phyloP scores from a whole-genome alignment of 2,329 filamentous ascomycete genomes.

The Fusarium hostae region DNA sequence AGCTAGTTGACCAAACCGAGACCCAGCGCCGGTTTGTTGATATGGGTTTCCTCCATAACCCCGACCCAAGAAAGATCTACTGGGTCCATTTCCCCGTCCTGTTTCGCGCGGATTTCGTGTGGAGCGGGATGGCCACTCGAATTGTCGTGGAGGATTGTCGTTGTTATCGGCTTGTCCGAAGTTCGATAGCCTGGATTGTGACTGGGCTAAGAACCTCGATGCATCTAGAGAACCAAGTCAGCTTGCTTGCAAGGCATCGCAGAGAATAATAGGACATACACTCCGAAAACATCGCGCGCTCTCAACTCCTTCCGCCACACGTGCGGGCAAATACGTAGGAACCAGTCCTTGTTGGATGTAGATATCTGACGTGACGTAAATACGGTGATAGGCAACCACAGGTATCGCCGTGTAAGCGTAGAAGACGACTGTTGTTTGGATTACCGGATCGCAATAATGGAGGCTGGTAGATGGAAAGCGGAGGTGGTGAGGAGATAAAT shows the following conservation, averaged over 20 bases:
- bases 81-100: slow-evolving; percentile 45
- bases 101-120: slow-evolving; percentile 48
- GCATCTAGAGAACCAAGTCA: slow-evolving; percentile 73
- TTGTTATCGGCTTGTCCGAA: slow-evolving; percentile 70
- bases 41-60: slow-evolving; percentile 78
- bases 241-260: neutral
- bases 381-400: slow-evolving; percentile 22
- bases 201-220: slow-evolving; percentile 95
- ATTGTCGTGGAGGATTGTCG: slow-evolving; percentile 41
- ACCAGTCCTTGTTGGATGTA: slow-evolving; percentile 19
- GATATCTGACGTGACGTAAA: slow-evolving; percentile 40
- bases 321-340: slow-evolving; percentile 32
- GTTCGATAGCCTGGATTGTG: slow-evolving; percentile 86
- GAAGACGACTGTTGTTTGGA: slow-evolving; percentile 12
- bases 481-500: slow-evolving; percentile 11
- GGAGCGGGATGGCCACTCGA: slow-evolving; percentile 52
- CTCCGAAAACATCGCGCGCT: slow-evolving; percentile 72
- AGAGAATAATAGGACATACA: slow-evolving; percentile 67
- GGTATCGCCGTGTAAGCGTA: slow-evolving; percentile 33
- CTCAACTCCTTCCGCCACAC: slow-evolving; percentile 50
- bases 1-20: slow-evolving; percentile 76
- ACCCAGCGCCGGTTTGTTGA: slow-evolving; percentile 76
- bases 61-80: slow-evolving; percentile 58
- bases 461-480: slow-evolving; percentile 5
- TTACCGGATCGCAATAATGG: slow-evolving; percentile 7